Base-by-base conservation (phyloP, 2,329 filamentous ascomycete species). In the Rhynchosporium agropyri region DNA sequence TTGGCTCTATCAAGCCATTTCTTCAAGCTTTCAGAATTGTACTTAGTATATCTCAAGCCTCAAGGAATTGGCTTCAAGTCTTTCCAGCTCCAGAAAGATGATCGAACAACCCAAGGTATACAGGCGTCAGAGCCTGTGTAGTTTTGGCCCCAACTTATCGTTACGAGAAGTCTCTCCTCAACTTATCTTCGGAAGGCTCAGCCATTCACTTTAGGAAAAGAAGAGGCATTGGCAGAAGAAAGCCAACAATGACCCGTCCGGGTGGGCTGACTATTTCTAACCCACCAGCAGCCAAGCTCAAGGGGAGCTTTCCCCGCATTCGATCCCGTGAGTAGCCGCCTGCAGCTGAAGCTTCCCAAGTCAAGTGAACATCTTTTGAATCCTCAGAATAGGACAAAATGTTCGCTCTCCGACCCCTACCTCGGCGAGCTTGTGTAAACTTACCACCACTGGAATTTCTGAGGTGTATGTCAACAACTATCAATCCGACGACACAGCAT, bases 391-490 rank as follows among this genome's bases (percentile, higher is more conserved):
- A 43, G 8, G 5, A n/a, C 10, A 62, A 29, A 20, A 70, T 70
- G 68, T 59, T 58, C 12, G 50, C 63, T 28, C 28, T 70, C 58
- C 67, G 68, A 58, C 66, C 67, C 20, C 9, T 65, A 43, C n/a
- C 67, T 7, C 40, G 66, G 53, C 57, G 60, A 26, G 10, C 60
- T 6, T 38, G 48, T 29, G 31, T 28, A 20, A 59, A 45, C 40
- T 10, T 65, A 29, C 56, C 60, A 26, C 26, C 58, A 36, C 62
- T 20, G 20, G 20, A 51, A 38, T 63, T 68, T 26, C 53, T 71
- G 10, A 69, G 70, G 62, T 54, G 55, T 31, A 60, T 71, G 12
- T 65, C 70, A 36, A 69, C 69, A 31, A 61, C 70, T 20, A 60
- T 59, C 28, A 67, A 71, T 29, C 62, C 64, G 33, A 49, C 62